Base-by-base conservation (phyloP, 2,329 filamentous ascomycete species). In the Ophiosphaerella narmari region DNA sequence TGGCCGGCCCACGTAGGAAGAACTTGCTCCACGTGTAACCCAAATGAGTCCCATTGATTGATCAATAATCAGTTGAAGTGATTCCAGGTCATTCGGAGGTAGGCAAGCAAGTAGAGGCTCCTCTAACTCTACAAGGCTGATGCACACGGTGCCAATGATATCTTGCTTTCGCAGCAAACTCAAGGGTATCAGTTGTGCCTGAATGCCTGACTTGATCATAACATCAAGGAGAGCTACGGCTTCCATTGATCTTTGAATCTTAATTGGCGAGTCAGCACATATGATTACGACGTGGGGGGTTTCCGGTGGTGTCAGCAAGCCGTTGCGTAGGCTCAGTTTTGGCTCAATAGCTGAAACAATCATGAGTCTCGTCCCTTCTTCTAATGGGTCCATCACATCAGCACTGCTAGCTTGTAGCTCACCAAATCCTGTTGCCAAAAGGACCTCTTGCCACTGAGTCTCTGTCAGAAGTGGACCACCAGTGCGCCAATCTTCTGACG, bases 341-440 rank as follows among this genome's bases (percentile, higher is more conserved):
- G 39, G 14, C 38, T 57, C 55, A 29, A 55, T 46, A 5, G 55
- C 55, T 21, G 46, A 48, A 1, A 46, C 45, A 24, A 57, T 55
- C 52, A 55, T 57, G 11, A 57, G 43, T 29, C 52, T 46, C 7
- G 55, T 57, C 5, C 55, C 51, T 39, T 57, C 55, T 24, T 57
- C 52, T 1, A 57, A 44, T 12, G 55, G 55, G 4, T 57, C 44
- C 26, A 43, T 29, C 0, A 50, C 43, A 34, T 57, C 55, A 8
- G 55, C 48, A 23, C 51, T 57, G 40, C 52, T 55, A 8, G 52
- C 48, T 39, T 57, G 52, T 1, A 57, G 45, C 29, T 64, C 62
- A 5, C 53, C 50, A 39, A 75, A 75, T 1, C 73, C 74, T 4
- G 64, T 62, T 0, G 64, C 49, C 3, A 50, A 49, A 32, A 78